Percentiles rank a stretch among this genome's conserved stretches.
Conservation (phyloP, 176 grass and related monocot genomes). For the Ananas comosus region DNA sequence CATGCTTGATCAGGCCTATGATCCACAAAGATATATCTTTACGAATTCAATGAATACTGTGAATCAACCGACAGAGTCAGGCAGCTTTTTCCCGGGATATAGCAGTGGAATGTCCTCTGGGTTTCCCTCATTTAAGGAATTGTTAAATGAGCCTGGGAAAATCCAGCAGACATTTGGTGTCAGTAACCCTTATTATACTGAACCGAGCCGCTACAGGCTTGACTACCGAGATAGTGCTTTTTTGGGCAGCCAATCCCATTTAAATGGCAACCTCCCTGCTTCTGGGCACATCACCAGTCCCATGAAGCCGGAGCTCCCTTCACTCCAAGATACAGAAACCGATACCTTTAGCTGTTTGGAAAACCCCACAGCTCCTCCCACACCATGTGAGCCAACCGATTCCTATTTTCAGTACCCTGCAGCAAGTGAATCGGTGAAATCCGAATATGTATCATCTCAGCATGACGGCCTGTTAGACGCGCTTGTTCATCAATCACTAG, state of each 20-base stretch:
- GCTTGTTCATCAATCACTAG: conserved; percentile 21
- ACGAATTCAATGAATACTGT: conserved; percentile 9
- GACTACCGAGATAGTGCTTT: conserved; percentile 15
- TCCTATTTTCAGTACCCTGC: conserved; percentile 13
- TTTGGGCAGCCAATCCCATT: conserved; percentile 9
- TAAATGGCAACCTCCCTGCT: conserved; percentile 47
- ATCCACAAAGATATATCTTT: conserved; percentile 8
- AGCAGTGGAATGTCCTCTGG: background rate
- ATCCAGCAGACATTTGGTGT: conserved; percentile 4
- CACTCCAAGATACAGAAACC: conserved; percentile 44
- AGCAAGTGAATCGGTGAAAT: conserved; percentile 1
- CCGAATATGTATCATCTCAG: conserved; percentile 11
- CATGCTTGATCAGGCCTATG: conserved; percentile 4
- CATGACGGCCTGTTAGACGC: conserved; percentile 20
- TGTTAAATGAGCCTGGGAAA: conserved; percentile 12
- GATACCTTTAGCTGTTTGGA: conserved; percentile 7
- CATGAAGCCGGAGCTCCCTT: conserved; percentile 57
- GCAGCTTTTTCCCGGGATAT: background rate
- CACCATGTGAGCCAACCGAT: conserved; percentile 14
- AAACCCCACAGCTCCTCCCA: background rate
- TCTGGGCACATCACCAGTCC: conserved; percentile 24
- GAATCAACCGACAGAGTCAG: conserved; percentile 16
- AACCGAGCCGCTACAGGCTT: background rate
- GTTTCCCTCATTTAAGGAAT: conserved; percentile 1
- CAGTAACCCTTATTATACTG: conserved; percentile 8